Evolutionary conservation across 768 basidiomycete genomes (phyloP).

Genomic region (Coprinopsis sp.): DNA sequence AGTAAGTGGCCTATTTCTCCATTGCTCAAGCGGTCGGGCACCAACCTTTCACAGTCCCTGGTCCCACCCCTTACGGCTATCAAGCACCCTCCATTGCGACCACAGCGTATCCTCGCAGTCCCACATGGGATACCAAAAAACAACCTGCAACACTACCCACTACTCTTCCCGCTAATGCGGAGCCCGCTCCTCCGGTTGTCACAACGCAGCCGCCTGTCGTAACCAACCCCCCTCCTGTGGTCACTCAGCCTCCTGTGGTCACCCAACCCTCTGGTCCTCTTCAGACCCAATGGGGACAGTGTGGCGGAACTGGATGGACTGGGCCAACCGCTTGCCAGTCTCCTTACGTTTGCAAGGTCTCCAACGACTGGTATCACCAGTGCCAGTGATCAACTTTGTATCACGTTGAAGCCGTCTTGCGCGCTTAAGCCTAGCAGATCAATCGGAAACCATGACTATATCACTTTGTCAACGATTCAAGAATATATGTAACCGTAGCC

Average conservation of each 20-base stretch:
- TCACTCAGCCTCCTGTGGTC: conserved; percentile 17
- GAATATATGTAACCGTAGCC: too few relatives aligned
- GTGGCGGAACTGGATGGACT: conserved; percentile 42
- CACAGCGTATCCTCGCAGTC: conserved; percentile 41
- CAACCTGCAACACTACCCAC: conserved; percentile 46
- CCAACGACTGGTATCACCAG: conserved; percentile 2
- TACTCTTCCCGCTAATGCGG: conserved; percentile 13
- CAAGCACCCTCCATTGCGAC: conserved; percentile 36
- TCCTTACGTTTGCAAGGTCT: conserved; percentile 1
- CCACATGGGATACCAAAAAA: conserved; percentile 45
- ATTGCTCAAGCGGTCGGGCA: neutral
- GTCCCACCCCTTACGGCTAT: conserved; percentile 40
- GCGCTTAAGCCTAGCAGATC: too few relatives aligned
- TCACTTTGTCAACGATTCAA: too few relatives aligned
- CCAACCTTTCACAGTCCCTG: conserved; percentile 32
- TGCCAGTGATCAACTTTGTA: too few relatives aligned
- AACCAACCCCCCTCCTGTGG: too few relatives aligned
- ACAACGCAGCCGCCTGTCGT: conserved; percentile 16
- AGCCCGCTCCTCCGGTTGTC: conserved; percentile 2
- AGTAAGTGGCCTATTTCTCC: conserved; percentile 21
- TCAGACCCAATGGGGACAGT: conserved; percentile 49
- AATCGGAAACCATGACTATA: too few relatives aligned
- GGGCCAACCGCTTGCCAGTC: conserved; percentile 29
- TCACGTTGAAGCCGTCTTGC: too few relatives aligned
- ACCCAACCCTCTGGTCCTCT: conserved; percentile 24